Evolutionary conservation across 306 rosid genomes (phyloP), one percentile per base, ranked within the genome.

Genomic region (Mimosa bimucronata): DNA sequence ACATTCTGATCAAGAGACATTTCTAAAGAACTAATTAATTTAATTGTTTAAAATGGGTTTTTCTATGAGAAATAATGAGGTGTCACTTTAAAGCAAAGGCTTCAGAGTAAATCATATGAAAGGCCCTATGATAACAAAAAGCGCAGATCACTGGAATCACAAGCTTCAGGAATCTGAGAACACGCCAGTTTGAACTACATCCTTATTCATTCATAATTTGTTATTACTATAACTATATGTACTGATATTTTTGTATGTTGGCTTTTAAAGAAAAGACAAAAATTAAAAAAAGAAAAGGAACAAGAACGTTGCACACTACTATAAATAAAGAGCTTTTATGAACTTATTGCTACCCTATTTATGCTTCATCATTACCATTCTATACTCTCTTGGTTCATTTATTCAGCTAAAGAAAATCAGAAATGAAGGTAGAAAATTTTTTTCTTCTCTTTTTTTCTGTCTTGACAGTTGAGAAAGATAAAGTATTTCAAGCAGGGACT

Each of bases 401-500:
- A 50, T 52, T 70, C 38, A 18, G 67, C 62, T 18, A 3, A 48
- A 71, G 81, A 75, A 70, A 38, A 71, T 76, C 61, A 61, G 45
- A 75, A 1, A 40, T 48, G 52, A 6, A 66, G 15, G 30, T 34
- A 15, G 25, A 42, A 28, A 45, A 7, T 30, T 48, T 41, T 30
- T 30, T 25, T 34, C 38, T 34, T 34, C n/a, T 34, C 38, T 34
- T 34, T 30, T 53, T 73, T 73, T 30, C 60, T 15, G 64, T 74
- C 60, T 50, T 70, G 45, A 48, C 28, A 75, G 5, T 34, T 6
- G 38, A 34, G 38, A 34, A 23, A 42, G n/a, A 76, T 41, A 26
- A 62, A 76, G 78, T 23, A 57, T 80, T 65, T 58, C 65, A 38
- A 58, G 46, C 31, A 53, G 45, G 45, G 68, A 84, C 68, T 8